Evolutionary conservation across 176 grass and related monocot genomes (phyloP), one percentile per base, ranked within the genome.

Genomic region (Oryza punctata): DNA sequence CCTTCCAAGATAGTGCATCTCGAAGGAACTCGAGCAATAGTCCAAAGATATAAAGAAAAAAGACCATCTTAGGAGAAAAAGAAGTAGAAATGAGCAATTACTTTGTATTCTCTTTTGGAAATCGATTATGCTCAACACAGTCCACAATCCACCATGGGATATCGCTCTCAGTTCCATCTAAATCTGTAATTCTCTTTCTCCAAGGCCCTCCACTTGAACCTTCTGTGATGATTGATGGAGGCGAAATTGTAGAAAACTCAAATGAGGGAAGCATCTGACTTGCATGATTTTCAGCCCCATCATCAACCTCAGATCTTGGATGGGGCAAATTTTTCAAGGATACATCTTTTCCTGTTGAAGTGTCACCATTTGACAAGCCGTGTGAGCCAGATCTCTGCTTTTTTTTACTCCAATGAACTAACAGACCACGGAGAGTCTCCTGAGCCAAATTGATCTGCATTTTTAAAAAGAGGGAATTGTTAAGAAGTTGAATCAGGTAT

Each of bases 121-220:
- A 96, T 75, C 89, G 85, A 46, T 79, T 78, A n/a, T 92, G 87
- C 13, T 87, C 69, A 41, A 90, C 71, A 13, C 96, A 99, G 21
- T 99, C 96, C 12, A 94, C 81, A 77, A 93, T 94, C 96, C 96
- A 99, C 93, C 96, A 90, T 40, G 96, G 96, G 21, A 99, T 89
- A 92, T 99, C 96, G 78, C 91, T 85, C 81, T 99, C 93, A 10
- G 87, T 90, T 78, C 93, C 96, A 90, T 95, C 91, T 68, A 99
- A 88, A 91, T 99, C 96, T 19, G 89, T 87, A 66, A 89, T 91
- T 91, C 85, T 95, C 81, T 92, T 99, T 88, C 96, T 94, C 96
- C 96, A 99, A 47, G 93, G 96, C 21, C 93, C 93, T 77, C 91
- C 87, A 82, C 91, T 90, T 40, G 82, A 89, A 69, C 96, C 94